Evolutionary conservation across 1,284 basidiomycete genomes (phyloP), one percentile per base, ranked within the genome.

Genomic region (Sporisorium iseilematis-ciliati): DNA sequence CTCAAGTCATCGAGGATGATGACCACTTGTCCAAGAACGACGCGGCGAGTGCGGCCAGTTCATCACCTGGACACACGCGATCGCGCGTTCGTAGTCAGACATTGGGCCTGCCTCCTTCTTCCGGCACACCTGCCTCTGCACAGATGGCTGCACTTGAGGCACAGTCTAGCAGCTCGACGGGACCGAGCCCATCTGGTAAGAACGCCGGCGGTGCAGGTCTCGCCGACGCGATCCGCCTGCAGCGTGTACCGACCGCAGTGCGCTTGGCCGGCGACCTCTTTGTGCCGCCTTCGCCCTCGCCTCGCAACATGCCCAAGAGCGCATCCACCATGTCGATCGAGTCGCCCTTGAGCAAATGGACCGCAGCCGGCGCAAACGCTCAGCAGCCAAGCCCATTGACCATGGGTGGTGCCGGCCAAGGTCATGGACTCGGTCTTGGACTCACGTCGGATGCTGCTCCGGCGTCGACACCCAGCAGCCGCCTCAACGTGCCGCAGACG

Each of bases 191-290:
- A 12, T 66, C 57, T 1, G 58, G 49, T 7, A 66, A 65, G 29
- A 31, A 53, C 18, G 41, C 29, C 21, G 53, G 54, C 20, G 50
- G 58, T 5, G 42, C 50, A 3, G 72, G 67, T 21, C 58, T 83
- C 0, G 76, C 85, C 4, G 85, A 86, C 29, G 86, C 87, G 6
- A 88, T 89, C 29, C 86, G 87, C 0, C 73, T 89, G n/a, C 88
- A 88, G 66, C 82, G 87, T 3, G 88, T 89, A 2, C 88, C 88
- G 0, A 88, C 88, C 1, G 86, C 87, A 8, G 88, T 89, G 2
- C 82, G 88, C n/a, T 67, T 88, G 41, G 88, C 88, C 0, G 86
- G 87, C 14, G 88, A 88, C 40, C 71, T 88, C 21, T 77, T 73
- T 48, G 52, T 74, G 31, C 73, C 82, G 29, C 55, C 68, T 2